Base-by-base conservation (phyloP, 2,329 filamentous ascomycete genomes). In the Xylariales sp. region DNA sequence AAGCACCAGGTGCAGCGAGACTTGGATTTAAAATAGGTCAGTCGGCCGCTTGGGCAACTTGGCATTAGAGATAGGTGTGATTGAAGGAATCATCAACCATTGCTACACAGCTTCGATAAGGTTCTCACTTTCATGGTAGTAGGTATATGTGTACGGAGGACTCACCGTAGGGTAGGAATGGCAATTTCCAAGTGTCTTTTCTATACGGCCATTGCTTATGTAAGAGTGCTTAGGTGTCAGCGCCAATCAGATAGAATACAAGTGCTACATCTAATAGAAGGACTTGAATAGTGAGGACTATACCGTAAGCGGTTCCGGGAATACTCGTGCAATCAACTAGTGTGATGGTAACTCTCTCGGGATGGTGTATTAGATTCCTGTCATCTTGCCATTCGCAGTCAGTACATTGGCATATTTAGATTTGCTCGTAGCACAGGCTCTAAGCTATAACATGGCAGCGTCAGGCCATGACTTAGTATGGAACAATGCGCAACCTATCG, bases 81-180 rank as follows among this genome's bases (percentile, higher is more conserved):
- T 48, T n/a, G 39, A 23, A 58, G 14, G 28, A 52, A 41, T 53
- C 39, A 41, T 43, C 53, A 62, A 45, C 52, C 10, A 36, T 12
- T 7, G n/a, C 16, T 56, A 34, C 63, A 41, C 36, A 23, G 52
- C 45, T 23, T 30, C n/a, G 23, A 36, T n/a, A 52, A 56, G 28
- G 41, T 30, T 39, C 36, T 16, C 3, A 32, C 34, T 12, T 41
- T 34, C 10, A 28, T 18, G 7, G 10, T 55, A 2, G 39, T 41
- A 34, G 32, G 23, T 9, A 43, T 50, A 16, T 30, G 12, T 8
- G 3, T 49, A 28, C n/a, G 12, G 5, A 30, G 30, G 12, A 16
- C 36, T 41, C 39, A 41, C 12, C 39, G 10, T 30, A 23, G 52
- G 8, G n/a, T n/a, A 54, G 16, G 52, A 28, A 54, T 16, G 36